Evolutionary conservation across 768 basidiomycete genomes (phyloP), one percentile per base, ranked within the genome.

Genomic region (Tremella fuciformis): DNA sequence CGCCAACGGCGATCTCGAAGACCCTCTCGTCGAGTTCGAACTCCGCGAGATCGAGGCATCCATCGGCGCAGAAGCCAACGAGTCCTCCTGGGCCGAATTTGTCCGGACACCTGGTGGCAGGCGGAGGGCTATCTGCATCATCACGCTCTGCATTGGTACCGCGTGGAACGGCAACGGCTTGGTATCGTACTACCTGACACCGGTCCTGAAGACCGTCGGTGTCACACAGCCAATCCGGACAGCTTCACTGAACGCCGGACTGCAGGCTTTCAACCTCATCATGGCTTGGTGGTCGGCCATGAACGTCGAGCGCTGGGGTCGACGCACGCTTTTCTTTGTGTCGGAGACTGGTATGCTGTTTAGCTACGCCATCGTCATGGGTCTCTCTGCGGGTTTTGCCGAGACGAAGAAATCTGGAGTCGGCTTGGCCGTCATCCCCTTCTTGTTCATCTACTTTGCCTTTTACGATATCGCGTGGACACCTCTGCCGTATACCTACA

Each of bases 41-140:
- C 66, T 58, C 51, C 48, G 66, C 60, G 90, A 89, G 74, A 89
- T 74, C 58, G 63, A 65, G 26, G 63, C 67, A n/a, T 49, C 66
- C 19, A 46, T 66, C 34, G 70, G 69, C 57, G 62, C 59, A 48
- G 51, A 37, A 15, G 60, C 60, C 46, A 58, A 62, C 40, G 55
- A 57, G 39, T 52, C 57, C 16, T 55, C 58, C n/a, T 71, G 76
- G 66, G 70, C 73, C 0, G 73, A 71, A n/a, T n/a, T n/a, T n/a
- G n/a, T n/a, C n/a, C n/a, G n/a, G n/a, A n/a, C n/a, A n/a, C n/a
- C n/a, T n/a, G n/a, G n/a, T n/a, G n/a, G n/a, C n/a, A n/a, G n/a
- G n/a, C n/a, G n/a, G n/a, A n/a, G n/a, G n/a, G n/a, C n/a, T n/a
- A n/a, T n/a, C n/a, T n/a, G n/a, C n/a, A n/a, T n/a, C n/a, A n/a